Evolutionary conservation across 805 yeast species (phyloP).

Genomic region (Monosporozyma yasuniensis): DNA sequence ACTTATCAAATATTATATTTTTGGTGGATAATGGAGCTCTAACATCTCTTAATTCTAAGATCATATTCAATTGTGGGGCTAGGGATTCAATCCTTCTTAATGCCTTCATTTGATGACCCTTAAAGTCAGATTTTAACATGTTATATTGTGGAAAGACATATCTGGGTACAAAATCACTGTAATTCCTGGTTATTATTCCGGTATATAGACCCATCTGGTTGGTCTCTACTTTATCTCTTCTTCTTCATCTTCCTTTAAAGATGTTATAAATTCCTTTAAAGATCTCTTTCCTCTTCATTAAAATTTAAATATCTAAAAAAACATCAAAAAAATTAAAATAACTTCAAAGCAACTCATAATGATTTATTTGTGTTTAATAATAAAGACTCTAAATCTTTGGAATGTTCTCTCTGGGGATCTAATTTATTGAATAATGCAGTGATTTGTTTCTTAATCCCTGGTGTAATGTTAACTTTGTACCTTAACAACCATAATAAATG

Average conservation of each 20-base stretch:
- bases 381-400: not conserved
- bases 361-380: not conserved
- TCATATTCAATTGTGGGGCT: slow-evolving; percentile 71
- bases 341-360: not conserved
- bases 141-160: slow-evolving; percentile 63
- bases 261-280: not conserved
- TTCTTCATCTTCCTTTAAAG: not conserved
- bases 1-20: slow-evolving; percentile 66
- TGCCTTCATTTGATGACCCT: slow-evolving; percentile 85
- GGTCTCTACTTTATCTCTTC: not conserved
- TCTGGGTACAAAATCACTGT: slow-evolving; percentile 51
- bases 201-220: not conserved
- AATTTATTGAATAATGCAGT: slow-evolving; percentile 8
- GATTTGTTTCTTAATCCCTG: slow-evolving; percentile 11
- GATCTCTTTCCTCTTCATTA: not conserved
- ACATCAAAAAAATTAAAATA: not conserved
- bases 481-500: slow-evolving; percentile 22
- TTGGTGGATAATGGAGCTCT: slow-evolving; percentile 83
- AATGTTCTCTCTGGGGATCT: slow-evolving; percentile 4
- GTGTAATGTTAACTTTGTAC: slow-evolving; percentile 14
- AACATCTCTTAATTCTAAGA: slow-evolving; percentile 79
- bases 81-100: slow-evolving; percentile 54
- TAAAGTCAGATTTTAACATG: slow-evolving; percentile 66
- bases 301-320: not conserved
- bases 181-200: not conserved